phyloP scores from a whole-genome alignment of 495 filamentous ascomycete genomes.

The Xylaria telfairii region DNA sequence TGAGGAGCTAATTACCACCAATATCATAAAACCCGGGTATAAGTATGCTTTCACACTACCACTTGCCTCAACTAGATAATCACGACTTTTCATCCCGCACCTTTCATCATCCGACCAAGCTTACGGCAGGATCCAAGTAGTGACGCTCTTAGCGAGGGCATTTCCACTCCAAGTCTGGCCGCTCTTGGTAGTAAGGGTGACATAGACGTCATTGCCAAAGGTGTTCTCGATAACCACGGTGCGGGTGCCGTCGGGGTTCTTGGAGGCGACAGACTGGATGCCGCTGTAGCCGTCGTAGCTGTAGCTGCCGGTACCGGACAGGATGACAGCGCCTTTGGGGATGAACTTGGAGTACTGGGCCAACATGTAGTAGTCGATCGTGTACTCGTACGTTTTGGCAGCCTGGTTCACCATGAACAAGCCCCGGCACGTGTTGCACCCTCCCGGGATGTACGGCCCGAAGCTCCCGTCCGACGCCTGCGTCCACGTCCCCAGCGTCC shows the following conservation, averaged over 20 bases:
- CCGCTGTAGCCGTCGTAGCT: constrained; percentile 50
- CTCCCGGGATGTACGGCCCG: constrained; percentile 59
- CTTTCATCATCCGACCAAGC: neutral
- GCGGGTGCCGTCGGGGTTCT: constrained; percentile 59
- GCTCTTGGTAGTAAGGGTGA: constrained; percentile 48
- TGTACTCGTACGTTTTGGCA: constrained; percentile 50
- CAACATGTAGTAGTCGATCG: constrained; percentile 62
- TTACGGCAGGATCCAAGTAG: constrained; percentile 59
- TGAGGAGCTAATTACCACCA: neutral
- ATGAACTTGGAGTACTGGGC: constrained; percentile 65
- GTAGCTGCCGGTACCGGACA: constrained; percentile 55
- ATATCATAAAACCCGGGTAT: neutral
- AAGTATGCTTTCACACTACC: neutral
- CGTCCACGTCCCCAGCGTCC: constrained; percentile 64
- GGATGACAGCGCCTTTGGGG: constrained; percentile 53
- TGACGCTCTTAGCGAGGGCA: constrained; percentile 52
- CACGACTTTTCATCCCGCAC: neutral
- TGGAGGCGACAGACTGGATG: constrained; percentile 55
- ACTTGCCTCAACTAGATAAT: neutral
- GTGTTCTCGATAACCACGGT: constrained; percentile 62
- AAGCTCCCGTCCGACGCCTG: constrained; percentile 56
- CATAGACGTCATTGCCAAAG: constrained; percentile 56
- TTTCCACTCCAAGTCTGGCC: constrained; percentile 61
- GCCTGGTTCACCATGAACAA: constrained; percentile 52
- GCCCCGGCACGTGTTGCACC: constrained; percentile 57